Conservation (phyloP, 1,284 basidiomycete species). For the Boletus mariae region DNA sequence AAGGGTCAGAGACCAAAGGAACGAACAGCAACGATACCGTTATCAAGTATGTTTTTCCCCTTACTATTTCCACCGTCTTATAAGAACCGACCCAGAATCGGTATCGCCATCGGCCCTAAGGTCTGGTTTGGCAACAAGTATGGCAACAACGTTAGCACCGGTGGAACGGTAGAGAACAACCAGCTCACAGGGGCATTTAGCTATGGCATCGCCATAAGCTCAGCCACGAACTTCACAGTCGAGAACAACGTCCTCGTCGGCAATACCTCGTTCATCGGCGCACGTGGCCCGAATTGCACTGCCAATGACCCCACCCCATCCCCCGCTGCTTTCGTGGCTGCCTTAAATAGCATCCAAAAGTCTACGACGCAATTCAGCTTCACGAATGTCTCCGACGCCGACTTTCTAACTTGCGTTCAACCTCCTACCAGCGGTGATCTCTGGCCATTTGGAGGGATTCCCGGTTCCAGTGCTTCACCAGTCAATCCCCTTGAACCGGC, state of each 20-base stretch:
- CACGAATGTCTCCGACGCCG: constrained; percentile 45
- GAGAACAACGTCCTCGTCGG: constrained; percentile 60
- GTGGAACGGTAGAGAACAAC: constrained; percentile 65
- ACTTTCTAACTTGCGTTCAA: constrained; percentile 60
- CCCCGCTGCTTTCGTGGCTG: constrained; percentile 58
- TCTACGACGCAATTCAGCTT: constrained; percentile 54
- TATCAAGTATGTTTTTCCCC: constrained; percentile 53
- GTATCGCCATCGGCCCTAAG: constrained; percentile 73
- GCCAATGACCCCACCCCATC: constrained; percentile 45
- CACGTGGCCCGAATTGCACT: constrained; percentile 68
- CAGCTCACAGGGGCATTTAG: constrained; percentile 68
- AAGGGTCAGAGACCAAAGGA: constrained; percentile 46
- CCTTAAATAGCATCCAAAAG: constrained; percentile 40
- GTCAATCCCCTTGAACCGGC: not conserved
- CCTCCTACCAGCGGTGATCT: constrained; percentile 66
- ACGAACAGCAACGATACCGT: constrained; percentile 56
- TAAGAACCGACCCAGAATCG: constrained; percentile 45
- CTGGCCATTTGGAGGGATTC: constrained; percentile 67
- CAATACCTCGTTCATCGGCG: constrained; percentile 77
- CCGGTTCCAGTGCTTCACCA: constrained; percentile 25
- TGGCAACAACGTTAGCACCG: constrained; percentile 55
- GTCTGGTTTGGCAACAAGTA: constrained; percentile 73
- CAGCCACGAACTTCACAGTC: constrained; percentile 65
- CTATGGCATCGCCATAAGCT: constrained; percentile 64
- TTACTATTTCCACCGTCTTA: not conserved